Percentiles rank a stretch among this genome's conserved stretches.
phyloP scores from a whole-genome alignment of 2,329 filamentous ascomycete genomes.

The Pseudogymnoascus sp. region DNA sequence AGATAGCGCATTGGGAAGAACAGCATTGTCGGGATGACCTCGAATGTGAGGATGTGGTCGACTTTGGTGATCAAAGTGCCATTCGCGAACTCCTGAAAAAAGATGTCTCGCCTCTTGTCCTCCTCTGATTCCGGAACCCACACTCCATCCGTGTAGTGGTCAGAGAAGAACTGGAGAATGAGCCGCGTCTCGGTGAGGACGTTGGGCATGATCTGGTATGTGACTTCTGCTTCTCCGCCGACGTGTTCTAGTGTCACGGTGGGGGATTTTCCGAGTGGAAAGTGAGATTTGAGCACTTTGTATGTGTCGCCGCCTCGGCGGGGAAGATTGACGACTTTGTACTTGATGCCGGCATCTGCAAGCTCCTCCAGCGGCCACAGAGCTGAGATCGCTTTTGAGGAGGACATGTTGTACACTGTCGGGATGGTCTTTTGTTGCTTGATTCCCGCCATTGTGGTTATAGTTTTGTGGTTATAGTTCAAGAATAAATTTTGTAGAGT shows the following conservation, averaged over 20 bases:
- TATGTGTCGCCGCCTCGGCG: slow-evolving; percentile 18
- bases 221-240: slow-evolving; percentile 7
- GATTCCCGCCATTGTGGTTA: not conserved
- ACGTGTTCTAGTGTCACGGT: slow-evolving; percentile 21
- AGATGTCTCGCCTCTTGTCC: slow-evolving; percentile 22
- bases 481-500: not conserved
- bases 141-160: slow-evolving; percentile 22
- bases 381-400: slow-evolving; percentile 22
- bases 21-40: slow-evolving; percentile 20
- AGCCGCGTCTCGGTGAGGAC: slow-evolving; percentile 26
- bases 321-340: slow-evolving; percentile 23
- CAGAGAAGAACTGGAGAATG: slow-evolving; percentile 27
- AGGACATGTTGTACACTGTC: slow-evolving; percentile 25
- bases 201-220: slow-evolving; percentile 15
- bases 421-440: slow-evolving; percentile 18
- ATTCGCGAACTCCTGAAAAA: slow-evolving; percentile 26
- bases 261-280: slow-evolving; percentile 27
- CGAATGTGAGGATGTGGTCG: slow-evolving; percentile 21
- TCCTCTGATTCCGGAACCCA: slow-evolving; percentile 21
- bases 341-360: slow-evolving; percentile 19
- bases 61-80: slow-evolving; percentile 19
- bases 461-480: not conserved
- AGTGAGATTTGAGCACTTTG: slow-evolving; percentile 19
- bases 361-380: slow-evolving; percentile 29
- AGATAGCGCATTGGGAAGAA: slow-evolving; percentile 24